Percentiles rank a stretch among this genome's conserved stretches.
phyloP scores from a whole-genome alignment of 139 green algal genomes.

The Tetradesmus obliquus region DNA sequence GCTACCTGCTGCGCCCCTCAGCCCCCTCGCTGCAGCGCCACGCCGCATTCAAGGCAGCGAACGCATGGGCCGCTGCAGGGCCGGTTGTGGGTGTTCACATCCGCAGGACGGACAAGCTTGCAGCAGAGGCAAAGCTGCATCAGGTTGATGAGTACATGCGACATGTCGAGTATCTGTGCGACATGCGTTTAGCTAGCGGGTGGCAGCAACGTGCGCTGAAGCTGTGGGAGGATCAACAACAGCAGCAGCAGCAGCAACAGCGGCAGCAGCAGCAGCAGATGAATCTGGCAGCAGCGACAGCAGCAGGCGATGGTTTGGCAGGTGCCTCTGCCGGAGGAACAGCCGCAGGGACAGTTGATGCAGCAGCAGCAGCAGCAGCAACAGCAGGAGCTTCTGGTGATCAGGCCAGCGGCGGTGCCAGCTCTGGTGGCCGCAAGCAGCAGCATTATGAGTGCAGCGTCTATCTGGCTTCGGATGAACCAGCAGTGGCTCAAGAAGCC shows the following conservation, averaged over 20 bases:
- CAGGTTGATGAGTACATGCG: slow-evolving; percentile 28
- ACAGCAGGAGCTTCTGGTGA: not conserved
- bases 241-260: not conserved
- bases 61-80: not conserved
- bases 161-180: slow-evolving; percentile 37
- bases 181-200: not conserved
- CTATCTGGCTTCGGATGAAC: slow-evolving; percentile 27
- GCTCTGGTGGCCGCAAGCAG: not conserved
- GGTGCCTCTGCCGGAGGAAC: too few relatives aligned
- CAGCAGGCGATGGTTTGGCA: not conserved
- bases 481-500: not conserved
- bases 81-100: slow-evolving; percentile 38
- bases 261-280: not conserved
- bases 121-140: slow-evolving; percentile 11
- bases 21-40: not conserved
- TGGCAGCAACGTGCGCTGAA: slow-evolving; percentile 19
- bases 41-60: not conserved
- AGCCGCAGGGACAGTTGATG: not conserved
- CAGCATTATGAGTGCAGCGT: slow-evolving; percentile 12
- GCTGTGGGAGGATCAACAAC: not conserved
- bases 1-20: slow-evolving; percentile 32
- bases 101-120: not conserved
- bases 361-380: not conserved
- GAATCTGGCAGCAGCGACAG: not conserved
- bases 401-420: too few relatives aligned